Percentiles rank a stretch among this genome's conserved stretches.
These are phyloP conservation scores for Salix koriyanagi DNA, from an alignment of 345 rosid species.

Conservation along the genomic window DNA sequence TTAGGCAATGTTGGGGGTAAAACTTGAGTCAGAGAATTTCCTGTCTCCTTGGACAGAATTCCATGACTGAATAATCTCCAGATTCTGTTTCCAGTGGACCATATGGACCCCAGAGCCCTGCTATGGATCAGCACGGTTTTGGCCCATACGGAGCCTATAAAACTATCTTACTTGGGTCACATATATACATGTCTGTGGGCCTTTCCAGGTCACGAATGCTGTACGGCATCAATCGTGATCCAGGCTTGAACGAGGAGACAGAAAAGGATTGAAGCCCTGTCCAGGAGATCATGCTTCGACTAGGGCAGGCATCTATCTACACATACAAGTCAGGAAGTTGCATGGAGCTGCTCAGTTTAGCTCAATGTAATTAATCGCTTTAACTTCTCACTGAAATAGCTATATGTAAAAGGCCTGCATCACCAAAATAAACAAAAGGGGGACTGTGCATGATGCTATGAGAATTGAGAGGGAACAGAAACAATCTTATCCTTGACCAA, in stretches of 20 bases:
- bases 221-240: neutral
- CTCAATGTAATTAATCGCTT: neutral
- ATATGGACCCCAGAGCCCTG: neutral
- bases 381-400: neutral
- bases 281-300: neutral
- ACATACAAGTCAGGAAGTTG: neutral
- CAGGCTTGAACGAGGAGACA: neutral
- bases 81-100: neutral
- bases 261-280: neutral
- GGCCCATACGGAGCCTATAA: neutral
- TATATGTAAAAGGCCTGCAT: too few relatives aligned
- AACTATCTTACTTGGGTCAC: neutral
- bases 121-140: neutral
- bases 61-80: neutral
- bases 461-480: neutral
- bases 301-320: neutral
- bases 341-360: neutral
- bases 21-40: neutral
- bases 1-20: neutral
- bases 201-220: neutral
- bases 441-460: neutral
- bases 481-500: neutral
- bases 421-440: too few relatives aligned
- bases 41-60: constrained; percentile 16
- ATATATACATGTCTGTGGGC: neutral